A percentile compares a stretch with the other conserved stretches of the same genome.
These are phyloP conservation scores for Flaveria ramosissima DNA, from an alignment of 129 eudicot genomes.

Conservation along the genomic window DNA sequence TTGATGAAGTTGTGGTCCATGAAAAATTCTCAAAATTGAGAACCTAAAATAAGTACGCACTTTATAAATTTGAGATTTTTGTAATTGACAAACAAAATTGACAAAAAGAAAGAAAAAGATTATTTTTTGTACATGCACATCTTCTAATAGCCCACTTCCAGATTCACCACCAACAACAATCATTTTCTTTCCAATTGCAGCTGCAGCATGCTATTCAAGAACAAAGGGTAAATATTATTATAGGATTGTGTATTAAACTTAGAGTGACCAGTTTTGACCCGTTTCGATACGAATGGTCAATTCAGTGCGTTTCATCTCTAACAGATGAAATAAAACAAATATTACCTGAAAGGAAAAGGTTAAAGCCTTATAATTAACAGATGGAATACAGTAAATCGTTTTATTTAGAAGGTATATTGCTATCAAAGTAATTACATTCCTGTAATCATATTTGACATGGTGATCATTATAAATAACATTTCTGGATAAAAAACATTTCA, in stretches of 20 bases:
- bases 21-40: conserved; percentile 74
- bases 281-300: not conserved
- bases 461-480: not conserved
- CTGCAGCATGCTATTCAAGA: conserved; percentile 87
- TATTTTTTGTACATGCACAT: conserved; percentile 68
- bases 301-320: conserved; percentile 2
- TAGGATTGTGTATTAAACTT: not conserved
- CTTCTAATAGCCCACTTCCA: conserved; percentile 75
- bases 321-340: not conserved
- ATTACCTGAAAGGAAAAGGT: not conserved
- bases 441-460: not conserved
- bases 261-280: not conserved
- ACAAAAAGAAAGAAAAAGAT: not conserved
- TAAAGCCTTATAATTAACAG: not conserved
- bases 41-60: conserved; percentile 50
- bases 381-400: not conserved
- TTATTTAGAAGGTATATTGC: not conserved
- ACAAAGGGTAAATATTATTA: conserved; percentile 21
- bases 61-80: not conserved
- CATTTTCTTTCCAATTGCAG: conserved; percentile 93
- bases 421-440: not conserved
- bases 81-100: conserved; percentile 15
- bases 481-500: not conserved
- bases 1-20: conserved; percentile 89
- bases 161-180: conserved; percentile 98